These are phyloP conservation scores for Aspergillus asperescens DNA, from an alignment of 495 filamentous ascomycete species.

Conservation along the genomic window DNA sequence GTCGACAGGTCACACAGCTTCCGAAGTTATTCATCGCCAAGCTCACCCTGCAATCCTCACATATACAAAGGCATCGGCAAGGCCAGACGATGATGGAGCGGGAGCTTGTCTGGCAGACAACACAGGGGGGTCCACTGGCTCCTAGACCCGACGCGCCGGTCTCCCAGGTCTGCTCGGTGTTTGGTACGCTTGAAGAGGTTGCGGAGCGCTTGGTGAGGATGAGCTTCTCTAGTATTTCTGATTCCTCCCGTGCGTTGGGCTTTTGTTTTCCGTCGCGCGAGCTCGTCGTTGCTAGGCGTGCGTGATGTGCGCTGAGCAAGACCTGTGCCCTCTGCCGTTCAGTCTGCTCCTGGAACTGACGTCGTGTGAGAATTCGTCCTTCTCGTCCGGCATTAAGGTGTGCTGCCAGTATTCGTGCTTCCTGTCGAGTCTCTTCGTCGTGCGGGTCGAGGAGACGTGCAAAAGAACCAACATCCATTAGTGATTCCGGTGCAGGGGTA, in stretches of 20 bases:
- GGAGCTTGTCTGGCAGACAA: slow-evolving; percentile 84
- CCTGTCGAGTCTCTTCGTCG: slow-evolving; percentile 66
- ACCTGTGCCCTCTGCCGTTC: slow-evolving; percentile 62
- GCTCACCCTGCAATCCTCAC: slow-evolving; percentile 89
- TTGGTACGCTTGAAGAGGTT: slow-evolving; percentile 11
- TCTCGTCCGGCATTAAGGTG: slow-evolving; percentile 58
- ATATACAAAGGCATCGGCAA: slow-evolving; percentile 87
- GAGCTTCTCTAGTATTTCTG: slow-evolving; percentile 71
- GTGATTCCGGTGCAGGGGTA: slow-evolving; percentile 56
- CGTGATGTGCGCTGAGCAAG: slow-evolving; percentile 45
- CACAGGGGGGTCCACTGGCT: slow-evolving; percentile 75
- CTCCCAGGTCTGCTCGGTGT: slow-evolving; percentile 49
- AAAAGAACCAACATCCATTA: slow-evolving; percentile 62
- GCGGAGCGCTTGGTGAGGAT: slow-evolving; percentile 58
- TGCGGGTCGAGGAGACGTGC: slow-evolving; percentile 80
- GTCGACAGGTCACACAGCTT: slow-evolving; percentile 87
- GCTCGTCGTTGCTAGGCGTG: slow-evolving; percentile 14
- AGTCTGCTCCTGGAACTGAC: slow-evolving; percentile 60
- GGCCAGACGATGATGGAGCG: slow-evolving; percentile 94
- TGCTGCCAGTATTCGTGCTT: slow-evolving; percentile 76
- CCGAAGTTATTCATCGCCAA: slow-evolving; percentile 96
- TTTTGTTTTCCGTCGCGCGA: slow-evolving; percentile 27
- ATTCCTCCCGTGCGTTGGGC: slow-evolving; percentile 67
- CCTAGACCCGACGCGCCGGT: slow-evolving; percentile 67
- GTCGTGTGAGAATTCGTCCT: slow-evolving; percentile 68